These are phyloP conservation scores for Picea abies DNA, from an alignment of 83 land plant genomes.

Conservation along the genomic window DNA sequence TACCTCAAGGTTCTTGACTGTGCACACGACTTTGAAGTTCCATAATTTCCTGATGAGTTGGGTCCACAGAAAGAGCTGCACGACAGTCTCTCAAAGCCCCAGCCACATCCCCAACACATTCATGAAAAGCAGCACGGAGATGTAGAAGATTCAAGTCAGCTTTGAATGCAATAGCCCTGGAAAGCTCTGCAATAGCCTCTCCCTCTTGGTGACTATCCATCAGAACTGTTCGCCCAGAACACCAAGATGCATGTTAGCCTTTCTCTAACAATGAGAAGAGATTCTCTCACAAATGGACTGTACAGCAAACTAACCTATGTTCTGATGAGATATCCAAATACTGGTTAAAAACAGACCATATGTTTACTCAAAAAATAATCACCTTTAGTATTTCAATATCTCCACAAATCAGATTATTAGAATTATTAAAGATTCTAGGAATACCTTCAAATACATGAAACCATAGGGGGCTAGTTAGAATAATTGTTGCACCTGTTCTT, in stretches of 20 bases:
- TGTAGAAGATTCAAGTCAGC: conserved; percentile 91
- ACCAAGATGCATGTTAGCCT: background rate
- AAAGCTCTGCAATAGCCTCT: conserved; percentile 91
- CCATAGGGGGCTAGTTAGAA: background rate
- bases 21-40: conserved; percentile 83
- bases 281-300: background rate
- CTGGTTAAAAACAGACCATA: too few relatives aligned
- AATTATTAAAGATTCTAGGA: too few relatives aligned
- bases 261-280: background rate
- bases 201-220: conserved; percentile 91
- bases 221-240: conserved; percentile 49
- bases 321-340: background rate
- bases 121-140: conserved; percentile 92
- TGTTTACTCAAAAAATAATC: background rate
- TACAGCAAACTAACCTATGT: background rate
- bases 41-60: conserved; percentile 84
- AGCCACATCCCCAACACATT: conserved; percentile 67
- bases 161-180: conserved; percentile 90
- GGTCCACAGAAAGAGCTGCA: conserved; percentile 94
- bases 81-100: conserved; percentile 89
- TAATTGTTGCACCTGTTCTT: too few relatives aligned
- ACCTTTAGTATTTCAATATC: background rate
- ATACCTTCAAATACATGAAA: too few relatives aligned
- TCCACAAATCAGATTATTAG: background rate
- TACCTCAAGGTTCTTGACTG: conserved; percentile 67